Conservation (phyloP, 2,329 filamentous ascomycete species). For the Nakataea oryzae region DNA sequence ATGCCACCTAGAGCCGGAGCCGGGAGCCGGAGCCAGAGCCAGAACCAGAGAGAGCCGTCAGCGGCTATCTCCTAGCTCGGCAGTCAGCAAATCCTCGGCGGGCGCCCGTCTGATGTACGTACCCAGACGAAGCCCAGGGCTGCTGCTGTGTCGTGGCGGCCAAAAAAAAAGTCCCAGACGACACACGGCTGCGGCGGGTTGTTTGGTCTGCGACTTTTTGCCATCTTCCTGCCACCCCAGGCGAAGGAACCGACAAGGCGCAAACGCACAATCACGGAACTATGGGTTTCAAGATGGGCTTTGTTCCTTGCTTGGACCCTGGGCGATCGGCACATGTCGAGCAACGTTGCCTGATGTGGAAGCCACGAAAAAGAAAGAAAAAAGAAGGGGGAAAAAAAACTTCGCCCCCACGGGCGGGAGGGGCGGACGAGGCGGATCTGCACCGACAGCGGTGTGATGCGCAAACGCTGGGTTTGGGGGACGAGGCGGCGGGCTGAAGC, state of each 20-base stretch:
- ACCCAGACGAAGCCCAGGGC: no score
- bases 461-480: not conserved
- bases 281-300: not conserved
- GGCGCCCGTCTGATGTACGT: no score
- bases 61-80: no score
- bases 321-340: not conserved
- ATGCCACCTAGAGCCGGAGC: no score
- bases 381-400: not conserved
- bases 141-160: not conserved
- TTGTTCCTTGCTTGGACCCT: not conserved
- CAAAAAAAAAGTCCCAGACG: not conserved
- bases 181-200: not conserved
- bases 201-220: not conserved
- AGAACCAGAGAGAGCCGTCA: no score
- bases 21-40: no score
- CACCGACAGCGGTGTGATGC: not conserved
- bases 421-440: not conserved
- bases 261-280: not conserved
- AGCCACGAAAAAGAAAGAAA: not conserved
- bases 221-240: not conserved
- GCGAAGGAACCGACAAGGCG: not conserved
- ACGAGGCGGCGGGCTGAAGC: not conserved
- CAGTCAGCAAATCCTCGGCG: not conserved
- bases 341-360: not conserved
- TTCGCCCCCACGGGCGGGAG: no score